Percentiles rank a stretch among this genome's conserved stretches.
Evolutionary conservation across 306 rosid species (phyloP).

Genomic region (Vigna mungo): DNA sequence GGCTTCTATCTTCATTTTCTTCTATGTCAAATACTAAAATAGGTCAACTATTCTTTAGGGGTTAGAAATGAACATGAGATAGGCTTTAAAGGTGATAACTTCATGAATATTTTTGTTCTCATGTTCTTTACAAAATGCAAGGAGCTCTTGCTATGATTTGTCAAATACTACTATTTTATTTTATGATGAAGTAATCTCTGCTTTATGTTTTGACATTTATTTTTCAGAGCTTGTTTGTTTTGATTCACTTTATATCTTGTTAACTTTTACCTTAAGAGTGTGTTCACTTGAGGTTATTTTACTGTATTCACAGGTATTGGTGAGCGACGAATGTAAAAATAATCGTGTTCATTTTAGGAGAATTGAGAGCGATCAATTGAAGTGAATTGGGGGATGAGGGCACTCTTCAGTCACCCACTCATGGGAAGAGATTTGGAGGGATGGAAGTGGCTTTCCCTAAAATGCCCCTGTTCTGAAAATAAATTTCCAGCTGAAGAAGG

Average conservation of each 20-base stretch:
- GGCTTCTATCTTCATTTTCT: not conserved
- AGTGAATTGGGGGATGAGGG: too few relatives aligned
- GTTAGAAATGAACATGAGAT: slow-evolving; percentile 19
- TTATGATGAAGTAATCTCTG: slow-evolving; percentile 64
- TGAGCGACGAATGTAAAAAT: too few relatives aligned
- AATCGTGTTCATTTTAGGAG: too few relatives aligned
- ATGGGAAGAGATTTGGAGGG: too few relatives aligned
- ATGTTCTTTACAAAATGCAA: slow-evolving; percentile 56
- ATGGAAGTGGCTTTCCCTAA: too few relatives aligned
- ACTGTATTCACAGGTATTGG: too few relatives aligned
- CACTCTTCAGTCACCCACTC: too few relatives aligned
- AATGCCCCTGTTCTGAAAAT: too few relatives aligned
- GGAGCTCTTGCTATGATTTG: slow-evolving; percentile 62
- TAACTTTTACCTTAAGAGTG: slow-evolving; percentile 6
- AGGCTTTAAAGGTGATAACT: slow-evolving; percentile 30
- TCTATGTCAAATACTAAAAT: not conserved
- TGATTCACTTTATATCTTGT: slow-evolving; percentile 25
- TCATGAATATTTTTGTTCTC: slow-evolving; percentile 30
- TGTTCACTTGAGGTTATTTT: too few relatives aligned
- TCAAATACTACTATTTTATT: slow-evolving; percentile 64
- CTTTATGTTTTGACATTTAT: slow-evolving; percentile 25
- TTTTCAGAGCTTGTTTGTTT: slow-evolving; percentile 9
- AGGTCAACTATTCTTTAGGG: slow-evolving; percentile 18
- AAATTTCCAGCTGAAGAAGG: too few relatives aligned
- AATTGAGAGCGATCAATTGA: too few relatives aligned